These are phyloP conservation scores for Miamiensis avidus DNA, from an alignment of 169 alveolate genomes.

Conservation along the genomic window DNA sequence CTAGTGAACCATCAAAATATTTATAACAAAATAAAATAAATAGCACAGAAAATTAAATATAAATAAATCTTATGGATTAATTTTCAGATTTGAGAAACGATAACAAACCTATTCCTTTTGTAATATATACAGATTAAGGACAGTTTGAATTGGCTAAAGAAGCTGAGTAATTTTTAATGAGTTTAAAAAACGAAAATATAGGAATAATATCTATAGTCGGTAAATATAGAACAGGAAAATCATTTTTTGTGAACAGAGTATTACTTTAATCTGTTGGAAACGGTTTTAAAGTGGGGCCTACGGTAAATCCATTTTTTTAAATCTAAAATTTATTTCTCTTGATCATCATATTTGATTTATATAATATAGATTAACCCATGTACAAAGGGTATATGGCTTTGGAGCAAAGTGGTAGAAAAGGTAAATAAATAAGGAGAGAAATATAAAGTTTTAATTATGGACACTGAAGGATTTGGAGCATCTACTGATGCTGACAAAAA, in stretches of 20 bases:
- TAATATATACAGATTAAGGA: slow-evolving; percentile 3
- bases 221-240: slow-evolving; percentile 82
- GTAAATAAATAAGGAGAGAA: slow-evolving; percentile 52
- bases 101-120: slow-evolving; percentile 22
- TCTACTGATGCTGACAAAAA: slow-evolving; percentile 79
- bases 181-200: slow-evolving; percentile 47
- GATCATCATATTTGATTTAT: too few relatives aligned
- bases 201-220: slow-evolving; percentile 81
- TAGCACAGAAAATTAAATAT: background rate
- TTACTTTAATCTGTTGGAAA: slow-evolving; percentile 50
- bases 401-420: slow-evolving; percentile 68
- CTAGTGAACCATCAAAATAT: too few relatives aligned
- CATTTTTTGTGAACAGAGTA: slow-evolving; percentile 75
- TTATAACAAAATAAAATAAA: background rate
- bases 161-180: slow-evolving; percentile 25
- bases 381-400: slow-evolving; percentile 81
- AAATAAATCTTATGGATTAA: background rate
- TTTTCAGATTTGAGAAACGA: background rate
- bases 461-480: slow-evolving; percentile 79
- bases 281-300: slow-evolving; percentile 82
- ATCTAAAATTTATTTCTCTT: too few relatives aligned
- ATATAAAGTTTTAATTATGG: slow-evolving; percentile 67
- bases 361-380: slow-evolving; percentile 65
- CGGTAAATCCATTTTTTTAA: slow-evolving; percentile 24
- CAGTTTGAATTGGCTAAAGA: slow-evolving; percentile 19